Conservation (phyloP, 495 filamentous ascomycete genomes). For the Lindgomyces ingoldianus region DNA sequence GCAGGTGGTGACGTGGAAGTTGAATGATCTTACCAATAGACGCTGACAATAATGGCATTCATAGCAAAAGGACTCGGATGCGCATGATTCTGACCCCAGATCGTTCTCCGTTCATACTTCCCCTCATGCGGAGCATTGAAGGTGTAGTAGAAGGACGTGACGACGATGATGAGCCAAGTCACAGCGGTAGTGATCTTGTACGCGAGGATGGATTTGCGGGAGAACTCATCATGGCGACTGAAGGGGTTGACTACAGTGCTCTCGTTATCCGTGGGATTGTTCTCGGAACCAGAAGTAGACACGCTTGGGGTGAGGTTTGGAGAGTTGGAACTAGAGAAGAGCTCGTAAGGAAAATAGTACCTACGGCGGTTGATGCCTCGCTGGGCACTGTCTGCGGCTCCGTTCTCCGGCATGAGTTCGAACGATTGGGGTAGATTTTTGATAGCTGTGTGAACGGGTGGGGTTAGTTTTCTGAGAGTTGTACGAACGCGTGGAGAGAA, state of each 20-base stretch:
- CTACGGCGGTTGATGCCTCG: conserved; percentile 3
- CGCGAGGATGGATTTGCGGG: conserved; percentile 41
- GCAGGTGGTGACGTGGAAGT: too few species aligned
- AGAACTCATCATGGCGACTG: conserved; percentile 31
- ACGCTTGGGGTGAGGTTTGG: neutral
- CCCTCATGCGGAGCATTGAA: conserved; percentile 62
- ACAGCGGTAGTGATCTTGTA: conserved; percentile 71
- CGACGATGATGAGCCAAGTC: conserved; percentile 69
- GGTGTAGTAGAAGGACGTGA: conserved; percentile 70
- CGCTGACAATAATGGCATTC: conserved; percentile 65
- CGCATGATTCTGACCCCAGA: conserved; percentile 69
- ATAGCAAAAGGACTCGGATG: conserved; percentile 73
- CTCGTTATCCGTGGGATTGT: neutral
- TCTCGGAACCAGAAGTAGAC: neutral
- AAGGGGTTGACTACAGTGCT: conserved; percentile 43
- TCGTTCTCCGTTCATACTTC: conserved; percentile 50
- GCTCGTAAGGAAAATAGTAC: neutral
- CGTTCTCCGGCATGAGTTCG: conserved; percentile 22
- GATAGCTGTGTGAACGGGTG: too few species aligned
- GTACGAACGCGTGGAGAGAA: neutral
- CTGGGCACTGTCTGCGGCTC: neutral
- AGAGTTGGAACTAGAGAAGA: neutral
- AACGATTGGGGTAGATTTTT: too few species aligned
- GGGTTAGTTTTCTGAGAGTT: too few species aligned
- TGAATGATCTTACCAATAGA: conserved; percentile 83